Conservation (phyloP, 768 basidiomycete genomes). For the Pleurotus ostreatus region DNA sequence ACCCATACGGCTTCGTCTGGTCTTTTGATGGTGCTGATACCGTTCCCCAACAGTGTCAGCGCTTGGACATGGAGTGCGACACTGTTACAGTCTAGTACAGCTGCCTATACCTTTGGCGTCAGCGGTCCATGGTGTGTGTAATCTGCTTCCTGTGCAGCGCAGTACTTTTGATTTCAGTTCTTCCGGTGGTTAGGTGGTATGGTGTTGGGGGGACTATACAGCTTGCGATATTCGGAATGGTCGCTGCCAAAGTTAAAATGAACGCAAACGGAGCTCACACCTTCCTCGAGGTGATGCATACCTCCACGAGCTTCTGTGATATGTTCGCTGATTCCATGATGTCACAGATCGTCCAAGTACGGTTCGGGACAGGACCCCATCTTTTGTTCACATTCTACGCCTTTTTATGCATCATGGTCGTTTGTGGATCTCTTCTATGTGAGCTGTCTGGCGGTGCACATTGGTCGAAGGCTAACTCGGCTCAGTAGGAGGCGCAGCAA, state of each 20-base stretch:
- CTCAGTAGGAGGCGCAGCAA: slow-evolving; percentile 42
- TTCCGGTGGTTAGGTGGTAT: slow-evolving; percentile 36
- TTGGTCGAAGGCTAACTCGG: not conserved
- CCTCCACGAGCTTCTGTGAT: not conserved
- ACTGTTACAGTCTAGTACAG: slow-evolving; percentile 49
- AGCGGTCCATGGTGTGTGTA: slow-evolving; percentile 42
- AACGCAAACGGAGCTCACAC: slow-evolving; percentile 58
- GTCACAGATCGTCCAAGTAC: slow-evolving; percentile 39
- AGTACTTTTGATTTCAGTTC: not conserved
- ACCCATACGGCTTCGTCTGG: not conserved
- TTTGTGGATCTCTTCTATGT: slow-evolving; percentile 47
- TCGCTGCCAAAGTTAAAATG: slow-evolving; percentile 55
- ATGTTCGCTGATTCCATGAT: not conserved
- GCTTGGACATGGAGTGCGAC: slow-evolving; percentile 60
- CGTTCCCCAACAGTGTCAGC: slow-evolving; percentile 31
- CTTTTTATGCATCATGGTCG: slow-evolving; percentile 46
- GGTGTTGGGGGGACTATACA: slow-evolving; percentile 51
- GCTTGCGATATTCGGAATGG: slow-evolving; percentile 47
- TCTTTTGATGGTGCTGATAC: not conserved
- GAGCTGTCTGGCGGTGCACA: slow-evolving; percentile 12
- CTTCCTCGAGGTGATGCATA: slow-evolving; percentile 39
- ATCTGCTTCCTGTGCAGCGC: not conserved
- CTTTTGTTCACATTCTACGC: slow-evolving; percentile 50
- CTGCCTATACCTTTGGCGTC: slow-evolving; percentile 47
- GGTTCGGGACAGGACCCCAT: slow-evolving; percentile 44